Evolutionary conservation across 257 asterid genomes (phyloP), one percentile per base, ranked within the genome.

Genomic region (Schizonepeta tenuifolia): DNA sequence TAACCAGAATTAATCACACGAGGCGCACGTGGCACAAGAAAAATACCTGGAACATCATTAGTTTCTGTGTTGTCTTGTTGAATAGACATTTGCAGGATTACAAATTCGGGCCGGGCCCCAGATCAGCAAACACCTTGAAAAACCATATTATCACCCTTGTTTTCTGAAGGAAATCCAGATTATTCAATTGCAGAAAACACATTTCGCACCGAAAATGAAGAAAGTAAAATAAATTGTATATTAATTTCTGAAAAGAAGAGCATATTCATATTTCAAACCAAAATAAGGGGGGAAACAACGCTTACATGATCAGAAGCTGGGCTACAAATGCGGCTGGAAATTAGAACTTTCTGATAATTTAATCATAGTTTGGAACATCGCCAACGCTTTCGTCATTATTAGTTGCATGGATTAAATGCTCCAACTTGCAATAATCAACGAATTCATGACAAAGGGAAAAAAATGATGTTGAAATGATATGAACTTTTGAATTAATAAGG

Each of bases 61-160:
- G 81, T 59, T 61, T 78, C 76, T 44, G 58, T 38, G 12, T 80
- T 74, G 47, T 70, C 87, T 71, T 77, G 79, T 57, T 80, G 77
- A 64, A 74, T 54, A 58, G 87, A 80, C 87, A 85, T 85, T 54
- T 68, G 73, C 12, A 59, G 65, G 76, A 41, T 46, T 67, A 40
- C 20, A 55, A 77, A 26, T 65, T 65, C 76, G 62, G 66, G 47
- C 35, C 75, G 61, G 65, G 54, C 38, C 75, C 79, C 69, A 49
- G 69, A 56, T 81, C 79, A 73, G 13, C 68, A 82, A 79, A 71
- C 61, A 47, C 50, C 67, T 67, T 60, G 71, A 72, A 28, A 73
- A 62, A 33, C 79, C 79, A 72, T 72, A 49, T 75, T 69, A 49
- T 67, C 74, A 64, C 59, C 43, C 22, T 79, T 62, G n/a, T 67